Evolutionary conservation across 768 basidiomycete genomes (phyloP).

Genomic region (Lepiota brunneoincarnata): DNA sequence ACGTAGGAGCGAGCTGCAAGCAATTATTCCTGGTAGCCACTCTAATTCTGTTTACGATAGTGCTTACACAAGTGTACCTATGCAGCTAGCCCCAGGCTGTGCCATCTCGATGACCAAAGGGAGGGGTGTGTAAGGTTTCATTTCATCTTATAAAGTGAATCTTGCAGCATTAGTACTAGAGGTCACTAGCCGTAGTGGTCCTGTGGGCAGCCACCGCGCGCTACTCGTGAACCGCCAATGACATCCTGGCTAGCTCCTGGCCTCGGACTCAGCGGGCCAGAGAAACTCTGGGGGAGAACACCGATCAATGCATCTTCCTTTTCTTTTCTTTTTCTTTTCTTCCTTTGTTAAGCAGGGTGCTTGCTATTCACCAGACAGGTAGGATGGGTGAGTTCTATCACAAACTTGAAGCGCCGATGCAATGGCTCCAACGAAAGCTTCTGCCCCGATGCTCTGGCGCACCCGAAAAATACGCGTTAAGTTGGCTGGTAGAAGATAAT

Average conservation of each 20-base stretch:
- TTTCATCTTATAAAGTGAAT: conserved; percentile 8
- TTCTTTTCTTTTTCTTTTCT: too few relatives aligned
- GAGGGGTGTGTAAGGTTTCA: not conserved
- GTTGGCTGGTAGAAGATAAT: too few relatives aligned
- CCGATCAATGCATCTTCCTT: not conserved
- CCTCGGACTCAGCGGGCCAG: not conserved
- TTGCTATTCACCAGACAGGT: too few relatives aligned
- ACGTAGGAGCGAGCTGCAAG: too few relatives aligned
- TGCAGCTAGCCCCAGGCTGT: not conserved
- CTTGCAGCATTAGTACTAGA: not conserved
- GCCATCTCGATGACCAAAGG: not conserved
- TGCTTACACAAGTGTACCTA: not conserved
- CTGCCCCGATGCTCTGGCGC: too few relatives aligned
- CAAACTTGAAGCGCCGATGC: too few relatives aligned
- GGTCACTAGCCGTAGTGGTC: not conserved
- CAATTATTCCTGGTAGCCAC: too few relatives aligned
- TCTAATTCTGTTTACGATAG: not conserved
- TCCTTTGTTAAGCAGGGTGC: too few relatives aligned
- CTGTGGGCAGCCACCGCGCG: not conserved
- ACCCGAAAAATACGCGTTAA: too few relatives aligned
- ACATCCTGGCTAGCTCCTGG: not conserved
- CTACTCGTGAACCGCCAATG: not conserved
- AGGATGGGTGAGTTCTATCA: too few relatives aligned
- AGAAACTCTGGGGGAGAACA: not conserved
- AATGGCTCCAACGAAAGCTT: too few relatives aligned